phyloP scores from a whole-genome alignment of 2,329 filamentous ascomycete genomes.

The Stagonosporopsis chrysanthemi region DNA sequence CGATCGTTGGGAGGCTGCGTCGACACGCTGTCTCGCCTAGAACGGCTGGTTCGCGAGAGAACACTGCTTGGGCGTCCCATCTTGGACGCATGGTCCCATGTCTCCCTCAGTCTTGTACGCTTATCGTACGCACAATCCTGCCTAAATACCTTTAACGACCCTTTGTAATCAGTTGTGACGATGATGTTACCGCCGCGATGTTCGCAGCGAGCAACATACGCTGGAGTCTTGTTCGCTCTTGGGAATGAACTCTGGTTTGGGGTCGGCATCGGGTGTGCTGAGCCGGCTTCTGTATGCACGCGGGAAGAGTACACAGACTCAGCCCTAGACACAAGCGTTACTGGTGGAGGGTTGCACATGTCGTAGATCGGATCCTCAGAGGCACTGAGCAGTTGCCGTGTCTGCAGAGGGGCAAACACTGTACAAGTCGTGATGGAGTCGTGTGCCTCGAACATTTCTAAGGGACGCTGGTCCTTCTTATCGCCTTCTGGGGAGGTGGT shows the following conservation, averaged over 20 bases:
- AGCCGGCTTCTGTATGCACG: slow-evolving; percentile 54
- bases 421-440: slow-evolving; percentile 89
- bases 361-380: slow-evolving; percentile 96
- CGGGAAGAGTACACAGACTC: slow-evolving; percentile 65
- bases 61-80: slow-evolving; percentile 61
- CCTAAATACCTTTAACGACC: slow-evolving; percentile 90
- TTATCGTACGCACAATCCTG: slow-evolving; percentile 91
- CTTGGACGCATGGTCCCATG: slow-evolving; percentile 76
- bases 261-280: slow-evolving; percentile 42
- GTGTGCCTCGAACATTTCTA: slow-evolving; percentile 92
- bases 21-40: slow-evolving; percentile 55
- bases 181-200: slow-evolving; percentile 89
- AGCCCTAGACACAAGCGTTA: slow-evolving; percentile 78
- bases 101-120: slow-evolving; percentile 65
- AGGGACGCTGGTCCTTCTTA: slow-evolving; percentile 78
- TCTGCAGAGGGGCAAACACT: slow-evolving; percentile 80
- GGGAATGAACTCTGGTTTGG: slow-evolving; percentile 47
- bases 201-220: slow-evolving; percentile 76
- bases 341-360: slow-evolving; percentile 91
- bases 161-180: slow-evolving; percentile 86
- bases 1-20: slow-evolving; percentile 70
- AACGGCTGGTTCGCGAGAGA: slow-evolving; percentile 60
- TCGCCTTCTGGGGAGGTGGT: slow-evolving; percentile 66
- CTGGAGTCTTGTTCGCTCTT: slow-evolving; percentile 70
- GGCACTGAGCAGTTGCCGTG: slow-evolving; percentile 76